Base-by-base conservation (phyloP, 257 asterid species). In the Vinca minor region DNA sequence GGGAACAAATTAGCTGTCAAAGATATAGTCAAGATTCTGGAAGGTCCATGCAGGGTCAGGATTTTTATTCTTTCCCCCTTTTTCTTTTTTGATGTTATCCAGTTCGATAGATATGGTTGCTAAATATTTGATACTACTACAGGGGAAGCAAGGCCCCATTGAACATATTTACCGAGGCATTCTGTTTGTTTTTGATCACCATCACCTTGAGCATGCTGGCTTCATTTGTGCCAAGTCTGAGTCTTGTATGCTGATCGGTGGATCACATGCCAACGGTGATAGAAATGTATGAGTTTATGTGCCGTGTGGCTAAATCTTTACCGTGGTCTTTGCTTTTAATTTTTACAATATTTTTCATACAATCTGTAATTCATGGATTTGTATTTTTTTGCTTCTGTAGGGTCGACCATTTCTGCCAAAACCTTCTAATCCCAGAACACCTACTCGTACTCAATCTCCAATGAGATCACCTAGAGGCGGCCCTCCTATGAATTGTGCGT, bases 241-340 rank as follows among this genome's bases (percentile, higher is more conserved):
- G 64, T 83, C 85, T 62, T 89, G 99, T 76, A 73, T 79, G 82
- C 79, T 87, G 80, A 85, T 93, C 75, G 98, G 98, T 74, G 98
- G 98, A 70, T 83, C 95, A 53, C 87, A 91, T 7, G 73, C 95
- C 62, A 89, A 85, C 70, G 83, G 87, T 62, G 91, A 92, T 65
- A 78, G 88, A 70, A 85, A 82, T 79, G 98, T 93, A 39, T 5
- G 79, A 35, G n/a, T n/a, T 70, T 79, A 4, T 56, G 13, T 66
- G 49, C 39, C 23, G 49, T 69, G 17, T 64, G 46, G 36, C 13
- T 56, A 1, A 12, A 13, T 17, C n/a, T 62, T 11, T 21, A 35
- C 0, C 35, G n/a, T 36, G 14, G 8, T 34, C 14, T 45, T 53
- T 3, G 38, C 25, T 32, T 47, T 42, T 17, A 57, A 35, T 35